Percentiles rank a stretch among this genome's conserved stretches.
Evolutionary conservation across 257 asterid genomes (phyloP).

Genomic region (Primulina huaijiensis): DNA sequence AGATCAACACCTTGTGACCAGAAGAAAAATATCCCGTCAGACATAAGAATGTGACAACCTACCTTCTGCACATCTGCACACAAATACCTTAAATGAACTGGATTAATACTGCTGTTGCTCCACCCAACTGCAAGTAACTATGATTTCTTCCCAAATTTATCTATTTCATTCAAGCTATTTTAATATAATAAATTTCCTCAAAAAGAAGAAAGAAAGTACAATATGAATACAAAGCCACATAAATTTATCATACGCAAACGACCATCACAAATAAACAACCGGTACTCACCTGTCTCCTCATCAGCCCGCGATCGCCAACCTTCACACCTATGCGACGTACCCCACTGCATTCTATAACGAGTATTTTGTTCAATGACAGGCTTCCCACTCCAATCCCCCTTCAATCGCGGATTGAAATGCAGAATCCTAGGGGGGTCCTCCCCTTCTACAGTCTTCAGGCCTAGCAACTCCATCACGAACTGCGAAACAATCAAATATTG

Average conservation of each 20-base stretch:
- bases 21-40: background rate
- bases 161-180: background rate
- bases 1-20: background rate
- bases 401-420: conserved; percentile 84
- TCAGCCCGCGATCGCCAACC: conserved; percentile 89
- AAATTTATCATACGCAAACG: conserved; percentile 20
- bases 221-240: background rate
- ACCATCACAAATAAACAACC: conserved; percentile 3
- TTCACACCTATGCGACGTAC: conserved; percentile 79
- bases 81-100: conserved; percentile 2
- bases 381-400: conserved; percentile 95
- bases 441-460: conserved; percentile 83
- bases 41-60: conserved; percentile 3
- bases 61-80: background rate
- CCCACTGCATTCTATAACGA: conserved; percentile 98
- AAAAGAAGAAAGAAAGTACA: background rate
- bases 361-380: conserved; percentile 94
- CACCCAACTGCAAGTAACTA: conserved; percentile 3
- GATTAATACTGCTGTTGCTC: conserved; percentile 4
- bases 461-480: conserved; percentile 92
- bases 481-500: conserved; percentile 85
- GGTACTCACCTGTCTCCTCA: conserved; percentile 81
- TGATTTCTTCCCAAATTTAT: background rate
- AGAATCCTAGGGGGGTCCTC: conserved; percentile 92
- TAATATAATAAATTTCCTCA: background rate